Base-by-base conservation (phyloP, 2,329 filamentous ascomycete genomes). In the Fusarium pseudoanthophilum region DNA sequence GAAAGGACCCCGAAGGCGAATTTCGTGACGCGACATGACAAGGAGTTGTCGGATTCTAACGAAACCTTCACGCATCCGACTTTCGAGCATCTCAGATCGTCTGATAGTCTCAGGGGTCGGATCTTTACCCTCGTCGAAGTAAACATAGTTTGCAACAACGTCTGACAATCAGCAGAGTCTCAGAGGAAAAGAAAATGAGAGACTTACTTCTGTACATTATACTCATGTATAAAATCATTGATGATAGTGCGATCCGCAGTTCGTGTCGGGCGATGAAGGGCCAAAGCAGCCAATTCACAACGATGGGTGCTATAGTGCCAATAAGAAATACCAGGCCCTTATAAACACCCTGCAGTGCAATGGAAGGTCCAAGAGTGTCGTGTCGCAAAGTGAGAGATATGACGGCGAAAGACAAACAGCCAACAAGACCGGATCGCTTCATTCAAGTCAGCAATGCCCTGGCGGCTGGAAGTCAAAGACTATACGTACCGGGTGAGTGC, bases 221-320 rank as follows among this genome's bases (percentile, higher is more conserved):
- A 64, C 87, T 88, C 65, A 86, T 84, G 73, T 89, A 89, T 55
- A 89, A 87, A 72, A 90, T 81, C 87, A 89, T 90, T 5, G 84
- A 82, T 2, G 88, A 87, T 4, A 89, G 77, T 0, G 87, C 87
- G 65, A 86, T 87, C 28, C 88, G 82, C 20, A 91, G 82, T 76
- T 90, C 88, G 72, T 90, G 88, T 18, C 89, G 83, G 16, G 89
- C 88, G 10, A 90, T 84, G 69, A 91, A 91, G 5, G 89, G 89
- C 89, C 89, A 91, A 7, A 91, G 79, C 18, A 88, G 75, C 88
- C 88, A 90, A 71, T 90, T 90, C 20, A 90, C 84, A 2, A 88
- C 69, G 16, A 90, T 82, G 2, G 88, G 87, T 3, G 85, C 83
- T 2, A 87, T 82, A 7, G 88, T 85, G 5, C 88, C 89, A 28